A percentile compares a stretch with the other conserved stretches of the same genome.
Conservation (phyloP, 1,139 yeast species). For the Debaryomyces coudertii region DNA sequence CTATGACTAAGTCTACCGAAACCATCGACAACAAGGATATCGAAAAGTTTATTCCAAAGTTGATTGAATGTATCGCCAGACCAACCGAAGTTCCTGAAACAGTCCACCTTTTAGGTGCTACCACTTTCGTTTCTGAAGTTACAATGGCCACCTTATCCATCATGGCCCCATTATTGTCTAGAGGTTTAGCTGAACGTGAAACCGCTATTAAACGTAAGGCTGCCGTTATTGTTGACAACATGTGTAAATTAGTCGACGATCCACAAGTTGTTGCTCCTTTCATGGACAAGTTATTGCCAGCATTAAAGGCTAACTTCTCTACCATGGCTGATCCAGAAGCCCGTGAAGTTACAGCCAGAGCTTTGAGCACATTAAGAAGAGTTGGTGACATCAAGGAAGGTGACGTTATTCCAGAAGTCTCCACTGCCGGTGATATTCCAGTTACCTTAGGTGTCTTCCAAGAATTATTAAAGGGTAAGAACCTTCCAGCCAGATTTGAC, state of each 20-base stretch:
- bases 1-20: slow-evolving; percentile 95
- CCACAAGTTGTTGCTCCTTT: slow-evolving; percentile 99
- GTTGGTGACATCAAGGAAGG: slow-evolving; percentile 95
- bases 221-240: slow-evolving; percentile 98
- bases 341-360: slow-evolving; percentile 97
- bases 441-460: slow-evolving; percentile 86
- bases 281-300: slow-evolving; percentile 93
- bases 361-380: slow-evolving; percentile 95
- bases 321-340: slow-evolving; percentile 99
- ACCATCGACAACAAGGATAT: slow-evolving; percentile 99
- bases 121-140: slow-evolving; percentile 98
- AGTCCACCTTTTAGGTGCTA: slow-evolving; percentile 98
- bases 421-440: slow-evolving; percentile 94
- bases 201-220: slow-evolving; percentile 99
- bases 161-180: slow-evolving; percentile 97
- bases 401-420: slow-evolving; percentile 91
- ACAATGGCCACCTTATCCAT: slow-evolving; percentile 99
- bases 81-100: slow-evolving; percentile 99
- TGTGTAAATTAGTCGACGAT: slow-evolving; percentile 99
- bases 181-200: slow-evolving; percentile 99
- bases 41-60: slow-evolving; percentile 96
- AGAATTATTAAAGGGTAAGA: slow-evolving; percentile 68
- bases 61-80: slow-evolving; percentile 94
- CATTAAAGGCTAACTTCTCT: slow-evolving; percentile 89
- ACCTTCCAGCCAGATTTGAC: slow-evolving; percentile 77